Evolutionary conservation across 1,284 basidiomycete genomes (phyloP).

Genomic region (Anthracocystis panici-leucophaei): DNA sequence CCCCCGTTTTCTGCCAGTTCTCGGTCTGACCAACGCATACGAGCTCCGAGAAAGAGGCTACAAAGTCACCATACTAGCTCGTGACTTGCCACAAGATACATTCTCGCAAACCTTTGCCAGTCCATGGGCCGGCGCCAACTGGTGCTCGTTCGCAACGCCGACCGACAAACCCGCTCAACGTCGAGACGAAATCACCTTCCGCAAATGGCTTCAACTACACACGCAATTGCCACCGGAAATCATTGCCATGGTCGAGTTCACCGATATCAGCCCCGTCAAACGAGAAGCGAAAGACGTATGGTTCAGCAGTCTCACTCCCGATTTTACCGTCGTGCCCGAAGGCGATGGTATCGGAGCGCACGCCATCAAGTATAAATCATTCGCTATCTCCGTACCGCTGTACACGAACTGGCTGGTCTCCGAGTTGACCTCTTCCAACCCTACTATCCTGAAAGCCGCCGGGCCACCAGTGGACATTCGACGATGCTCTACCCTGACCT

Average conservation of each 20-base stretch:
- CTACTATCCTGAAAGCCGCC: conserved; percentile 9
- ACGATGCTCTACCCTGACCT: conserved; percentile 34
- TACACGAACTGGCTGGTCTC: conserved; percentile 58
- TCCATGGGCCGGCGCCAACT: conserved; percentile 82
- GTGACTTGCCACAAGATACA: conserved; percentile 77
- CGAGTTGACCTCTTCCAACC: conserved; percentile 30
- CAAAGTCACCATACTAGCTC: conserved; percentile 76
- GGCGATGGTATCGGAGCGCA: conserved; percentile 24
- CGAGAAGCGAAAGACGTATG: conserved; percentile 43
- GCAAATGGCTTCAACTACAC: conserved; percentile 43
- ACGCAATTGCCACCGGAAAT: conserved; percentile 42
- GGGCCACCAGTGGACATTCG: conserved; percentile 47
- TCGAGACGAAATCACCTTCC: conserved; percentile 51
- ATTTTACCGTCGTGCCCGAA: conserved; percentile 26
- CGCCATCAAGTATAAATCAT: conserved; percentile 53
- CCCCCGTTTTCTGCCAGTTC: conserved; percentile 63
- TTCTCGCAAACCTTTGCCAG: conserved; percentile 76
- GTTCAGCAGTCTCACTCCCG: conserved; percentile 48
- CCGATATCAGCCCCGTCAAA: conserved; percentile 34
- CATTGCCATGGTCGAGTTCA: conserved; percentile 54
- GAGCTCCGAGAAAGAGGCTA: conserved; percentile 71
- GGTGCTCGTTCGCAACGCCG: conserved; percentile 75
- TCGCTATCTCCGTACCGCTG: conserved; percentile 52
- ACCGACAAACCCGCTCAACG: conserved; percentile 37
- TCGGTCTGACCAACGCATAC: conserved; percentile 72